These are phyloP conservation scores for Claviceps africana DNA, from an alignment of 2,329 filamentous ascomycete genomes.

Conservation along the genomic window DNA sequence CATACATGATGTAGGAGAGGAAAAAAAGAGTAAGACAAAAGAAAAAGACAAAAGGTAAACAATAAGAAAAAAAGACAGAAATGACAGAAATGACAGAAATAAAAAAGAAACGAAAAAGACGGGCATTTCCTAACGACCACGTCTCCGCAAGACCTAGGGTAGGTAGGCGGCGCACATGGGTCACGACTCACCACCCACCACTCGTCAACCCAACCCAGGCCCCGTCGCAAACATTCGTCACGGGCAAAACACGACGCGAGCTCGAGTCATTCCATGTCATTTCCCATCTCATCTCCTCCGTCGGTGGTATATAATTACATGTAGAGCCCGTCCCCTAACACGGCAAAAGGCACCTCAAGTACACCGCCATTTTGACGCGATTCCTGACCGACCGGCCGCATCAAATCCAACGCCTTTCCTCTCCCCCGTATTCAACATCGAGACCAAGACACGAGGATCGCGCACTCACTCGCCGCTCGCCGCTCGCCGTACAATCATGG, in stretches of 20 bases:
- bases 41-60: too few relatives aligned
- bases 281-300: neutral
- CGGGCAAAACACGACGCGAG: neutral
- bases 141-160: too few relatives aligned
- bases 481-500: neutral
- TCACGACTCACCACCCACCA: too few relatives aligned
- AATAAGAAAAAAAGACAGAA: too few relatives aligned
- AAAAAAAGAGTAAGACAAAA: too few relatives aligned
- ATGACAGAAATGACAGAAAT: too few relatives aligned
- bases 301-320: constrained; percentile 8
- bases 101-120: too few relatives aligned
- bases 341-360: neutral
- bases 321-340: constrained; percentile 1
- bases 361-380: constrained; percentile 1
- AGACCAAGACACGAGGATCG: neutral
- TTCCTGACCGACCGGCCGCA: neutral
- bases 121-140: too few relatives aligned
- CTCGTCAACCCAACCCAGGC: neutral
- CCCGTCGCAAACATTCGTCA: neutral
- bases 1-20: too few relatives aligned
- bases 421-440: neutral
- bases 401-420: neutral
- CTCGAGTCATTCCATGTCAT: neutral
- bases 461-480: too few relatives aligned
- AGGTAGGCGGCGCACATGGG: too few relatives aligned